Conservation (phyloP, 2,329 filamentous ascomycete species). For the Trichoderma harzianum region DNA sequence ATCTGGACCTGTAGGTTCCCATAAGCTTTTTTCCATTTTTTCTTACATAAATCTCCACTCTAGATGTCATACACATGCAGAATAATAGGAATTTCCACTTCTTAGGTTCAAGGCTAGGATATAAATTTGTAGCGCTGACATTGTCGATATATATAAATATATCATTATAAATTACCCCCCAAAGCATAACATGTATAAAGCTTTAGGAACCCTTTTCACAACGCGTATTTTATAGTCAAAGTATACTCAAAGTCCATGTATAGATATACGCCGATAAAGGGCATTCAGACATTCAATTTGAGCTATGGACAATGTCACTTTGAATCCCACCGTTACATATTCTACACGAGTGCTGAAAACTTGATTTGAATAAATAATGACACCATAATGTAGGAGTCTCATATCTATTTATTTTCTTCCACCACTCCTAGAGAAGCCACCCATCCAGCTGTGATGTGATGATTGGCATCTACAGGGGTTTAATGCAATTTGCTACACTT, state of each 20-base stretch:
- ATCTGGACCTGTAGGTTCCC: neutral
- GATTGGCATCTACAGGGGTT: neutral
- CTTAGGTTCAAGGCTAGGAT: neutral
- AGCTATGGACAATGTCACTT: neutral
- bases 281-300: neutral
- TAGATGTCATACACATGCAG: neutral
- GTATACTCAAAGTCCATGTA: neutral
- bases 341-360: neutral
- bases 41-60: neutral
- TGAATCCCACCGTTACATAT: neutral
- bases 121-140: neutral
- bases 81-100: neutral
- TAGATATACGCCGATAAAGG: neutral
- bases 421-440: neutral
- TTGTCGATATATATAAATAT: neutral
- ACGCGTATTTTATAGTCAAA: neutral
- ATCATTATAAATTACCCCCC: neutral
- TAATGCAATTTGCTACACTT: neutral
- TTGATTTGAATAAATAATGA: neutral
- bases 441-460: neutral
- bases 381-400: neutral
- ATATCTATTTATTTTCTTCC: neutral
- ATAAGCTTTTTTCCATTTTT: neutral
- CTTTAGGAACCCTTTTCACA: neutral
- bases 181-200: neutral